Conservation (phyloP, 768 basidiomycete species). For the Agrocybe chaxingu region DNA sequence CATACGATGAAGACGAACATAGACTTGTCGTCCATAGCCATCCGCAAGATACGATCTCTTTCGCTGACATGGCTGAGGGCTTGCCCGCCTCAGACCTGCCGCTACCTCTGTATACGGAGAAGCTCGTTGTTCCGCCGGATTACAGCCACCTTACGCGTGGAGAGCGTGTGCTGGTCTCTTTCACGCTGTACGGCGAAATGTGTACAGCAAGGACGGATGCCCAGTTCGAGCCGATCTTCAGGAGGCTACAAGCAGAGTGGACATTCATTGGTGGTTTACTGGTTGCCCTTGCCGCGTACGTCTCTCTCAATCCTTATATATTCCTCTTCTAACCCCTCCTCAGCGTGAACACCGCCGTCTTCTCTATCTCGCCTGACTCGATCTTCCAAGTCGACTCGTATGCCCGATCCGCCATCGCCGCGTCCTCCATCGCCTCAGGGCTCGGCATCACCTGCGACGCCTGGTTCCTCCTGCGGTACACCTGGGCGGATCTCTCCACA, state of each 20-base stretch:
- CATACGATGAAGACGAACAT: no score
- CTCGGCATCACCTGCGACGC: slow-evolving; percentile 61
- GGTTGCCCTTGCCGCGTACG: slow-evolving; percentile 57
- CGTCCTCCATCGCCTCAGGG: slow-evolving; percentile 58
- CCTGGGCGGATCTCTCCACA: slow-evolving; percentile 44
- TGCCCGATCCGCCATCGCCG: slow-evolving; percentile 50
- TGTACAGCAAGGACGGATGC: slow-evolving; percentile 41
- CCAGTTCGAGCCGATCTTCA: slow-evolving; percentile 49
- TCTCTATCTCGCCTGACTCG: slow-evolving; percentile 54
- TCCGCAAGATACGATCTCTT: background rate
- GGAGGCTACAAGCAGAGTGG: slow-evolving; percentile 58
- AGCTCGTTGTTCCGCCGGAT: slow-evolving; percentile 3
- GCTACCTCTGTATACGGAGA: slow-evolving; percentile 43
- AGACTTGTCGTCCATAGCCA: no score
- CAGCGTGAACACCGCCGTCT: slow-evolving; percentile 55
- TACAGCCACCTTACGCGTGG: slow-evolving; percentile 21
- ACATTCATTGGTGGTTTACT: slow-evolving; percentile 61
- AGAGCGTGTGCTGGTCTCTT: slow-evolving; percentile 41
- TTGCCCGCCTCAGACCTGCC: slow-evolving; percentile 18
- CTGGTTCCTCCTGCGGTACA: slow-evolving; percentile 67
- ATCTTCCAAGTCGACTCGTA: slow-evolving; percentile 46
- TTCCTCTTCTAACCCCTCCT: background rate
- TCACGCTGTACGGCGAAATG: slow-evolving; percentile 58
- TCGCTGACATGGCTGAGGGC: background rate
- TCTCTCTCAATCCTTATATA: background rate